Conservation (phyloP, 805 yeast species). For the Kodamaea leandrae region DNA sequence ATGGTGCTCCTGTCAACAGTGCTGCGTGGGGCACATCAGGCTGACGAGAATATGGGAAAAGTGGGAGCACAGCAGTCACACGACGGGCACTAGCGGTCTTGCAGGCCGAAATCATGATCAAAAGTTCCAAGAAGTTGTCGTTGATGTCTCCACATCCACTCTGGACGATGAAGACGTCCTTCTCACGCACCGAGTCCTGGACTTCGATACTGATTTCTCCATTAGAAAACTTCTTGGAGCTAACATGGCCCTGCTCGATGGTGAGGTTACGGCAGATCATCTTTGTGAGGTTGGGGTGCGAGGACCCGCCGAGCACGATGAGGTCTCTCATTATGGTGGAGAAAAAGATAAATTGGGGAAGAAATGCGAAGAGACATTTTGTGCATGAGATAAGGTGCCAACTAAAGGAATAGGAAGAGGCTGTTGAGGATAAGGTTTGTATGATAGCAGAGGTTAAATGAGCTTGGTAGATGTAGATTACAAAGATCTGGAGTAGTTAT, state of each 20-base stretch:
- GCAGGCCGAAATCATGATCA: conserved; percentile 87
- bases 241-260: conserved; percentile 66
- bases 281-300: conserved; percentile 76
- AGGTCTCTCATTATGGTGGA: conserved; percentile 64
- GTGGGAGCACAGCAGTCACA: conserved; percentile 88
- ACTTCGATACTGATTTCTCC: conserved; percentile 93
- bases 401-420: no score
- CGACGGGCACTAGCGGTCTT: conserved; percentile 86
- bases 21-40: conserved; percentile 85
- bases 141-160: conserved; percentile 86
- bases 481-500: no score
- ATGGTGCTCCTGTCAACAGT: conserved; percentile 67
- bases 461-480: no score
- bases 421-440: no score
- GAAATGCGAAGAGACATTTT: neutral
- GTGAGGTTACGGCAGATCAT: conserved; percentile 75
- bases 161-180: conserved; percentile 90
- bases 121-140: conserved; percentile 77
- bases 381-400: no score
- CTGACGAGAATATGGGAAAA: conserved; percentile 94
- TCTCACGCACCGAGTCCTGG: conserved; percentile 87
- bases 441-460: no score
- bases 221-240: conserved; percentile 66
- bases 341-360: neutral
- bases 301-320: conserved; percentile 84